A percentile compares a stretch with the other conserved stretches of the same genome.
Conservation (phyloP, 306 rosid genomes). For the Quillaja saponaria region DNA sequence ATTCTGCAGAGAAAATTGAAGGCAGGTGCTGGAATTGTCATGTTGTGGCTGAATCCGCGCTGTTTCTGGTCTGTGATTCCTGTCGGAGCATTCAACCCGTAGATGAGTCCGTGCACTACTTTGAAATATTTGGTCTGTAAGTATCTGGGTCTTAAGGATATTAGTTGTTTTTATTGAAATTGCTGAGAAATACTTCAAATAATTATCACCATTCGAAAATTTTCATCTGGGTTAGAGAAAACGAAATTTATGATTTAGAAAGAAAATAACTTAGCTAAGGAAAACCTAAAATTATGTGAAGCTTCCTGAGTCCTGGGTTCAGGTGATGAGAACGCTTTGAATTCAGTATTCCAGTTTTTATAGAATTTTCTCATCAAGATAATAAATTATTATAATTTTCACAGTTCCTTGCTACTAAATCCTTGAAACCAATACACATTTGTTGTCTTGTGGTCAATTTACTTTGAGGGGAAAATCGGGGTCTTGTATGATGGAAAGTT, state of each 20-base stretch:
- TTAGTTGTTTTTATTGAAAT: conserved; percentile 8
- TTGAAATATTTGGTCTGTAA: conserved; percentile 76
- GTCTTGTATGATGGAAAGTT: background rate
- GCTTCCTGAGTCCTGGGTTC: background rate
- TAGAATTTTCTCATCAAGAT: conserved; percentile 2
- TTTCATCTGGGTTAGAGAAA: background rate
- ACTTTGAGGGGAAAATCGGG: background rate
- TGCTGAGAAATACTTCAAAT: background rate
- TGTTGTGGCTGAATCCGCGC: conserved; percentile 37
- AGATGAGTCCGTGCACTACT: conserved; percentile 68
- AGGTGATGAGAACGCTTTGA: conserved; percentile 4
- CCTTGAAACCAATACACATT: background rate
- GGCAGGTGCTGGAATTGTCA: conserved; percentile 74
- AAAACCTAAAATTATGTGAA: background rate
- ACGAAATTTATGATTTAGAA: no score
- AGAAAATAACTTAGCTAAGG: background rate
- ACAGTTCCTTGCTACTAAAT: no score
- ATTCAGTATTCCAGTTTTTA: conserved; percentile 5
- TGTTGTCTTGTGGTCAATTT: background rate
- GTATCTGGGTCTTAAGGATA: conserved; percentile 20
- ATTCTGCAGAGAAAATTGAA: conserved; percentile 33
- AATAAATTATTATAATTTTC: background rate
- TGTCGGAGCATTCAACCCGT: conserved; percentile 79
- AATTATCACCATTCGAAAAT: background rate
- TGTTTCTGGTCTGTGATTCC: conserved; percentile 63